A percentile compares a stretch with the other conserved stretches of the same genome.
These are phyloP conservation scores for Plasmodiophora brassicae DNA, from an alignment of 208 protist genomes.

Conservation along the genomic window DNA sequence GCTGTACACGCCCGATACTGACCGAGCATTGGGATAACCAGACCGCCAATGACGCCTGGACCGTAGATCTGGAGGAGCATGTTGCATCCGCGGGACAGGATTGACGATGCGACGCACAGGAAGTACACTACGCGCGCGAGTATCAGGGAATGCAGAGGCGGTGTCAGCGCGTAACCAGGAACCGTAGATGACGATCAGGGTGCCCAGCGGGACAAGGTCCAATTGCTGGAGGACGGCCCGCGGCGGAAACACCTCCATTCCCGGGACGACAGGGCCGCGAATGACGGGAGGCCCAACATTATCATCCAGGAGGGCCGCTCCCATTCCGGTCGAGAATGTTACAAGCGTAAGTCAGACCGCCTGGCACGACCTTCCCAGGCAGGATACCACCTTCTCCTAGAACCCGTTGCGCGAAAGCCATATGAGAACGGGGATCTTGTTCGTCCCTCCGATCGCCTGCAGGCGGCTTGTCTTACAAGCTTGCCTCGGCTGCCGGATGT, in stretches of 20 bases:
- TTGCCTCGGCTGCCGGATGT: no score
- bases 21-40: neutral
- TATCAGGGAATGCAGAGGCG: neutral
- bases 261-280: no score
- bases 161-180: neutral
- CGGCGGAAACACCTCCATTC: neutral
- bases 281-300: no score
- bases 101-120: neutral
- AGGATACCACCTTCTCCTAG: no score
- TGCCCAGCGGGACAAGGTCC: neutral
- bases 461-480: no score
- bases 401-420: no score
- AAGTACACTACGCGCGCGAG: neutral
- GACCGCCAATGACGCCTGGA: neutral
- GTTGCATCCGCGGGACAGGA: neutral
- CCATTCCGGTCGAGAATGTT: no score
- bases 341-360: no score
- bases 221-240: neutral
- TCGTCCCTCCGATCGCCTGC: no score
- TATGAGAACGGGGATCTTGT: no score
- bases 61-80: neutral
- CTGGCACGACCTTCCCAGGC: no score
- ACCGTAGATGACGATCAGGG: slow-evolving; percentile 8
- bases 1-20: neutral
- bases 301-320: no score